Evolutionary conservation across 2,329 filamentous ascomycete species (phyloP).

Genomic region (Pseudogymnoascus sp.): DNA sequence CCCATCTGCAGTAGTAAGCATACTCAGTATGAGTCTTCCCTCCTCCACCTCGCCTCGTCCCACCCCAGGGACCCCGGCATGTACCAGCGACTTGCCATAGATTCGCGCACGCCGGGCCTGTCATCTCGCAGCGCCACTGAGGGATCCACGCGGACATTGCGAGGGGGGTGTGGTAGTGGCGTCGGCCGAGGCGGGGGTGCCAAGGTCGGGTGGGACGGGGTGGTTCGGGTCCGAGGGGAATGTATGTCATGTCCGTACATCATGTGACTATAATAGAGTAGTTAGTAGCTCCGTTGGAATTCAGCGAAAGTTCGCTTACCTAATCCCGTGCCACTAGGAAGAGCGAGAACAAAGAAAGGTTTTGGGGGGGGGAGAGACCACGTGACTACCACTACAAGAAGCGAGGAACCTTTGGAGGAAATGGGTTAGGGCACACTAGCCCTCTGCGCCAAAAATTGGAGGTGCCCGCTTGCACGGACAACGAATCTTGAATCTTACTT

Average conservation of each 20-base stretch:
- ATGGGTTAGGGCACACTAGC: conserved; percentile 6
- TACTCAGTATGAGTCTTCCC: background rate
- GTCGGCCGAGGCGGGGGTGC: background rate
- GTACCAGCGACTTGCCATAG: background rate
- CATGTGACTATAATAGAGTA: no score
- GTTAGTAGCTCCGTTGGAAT: background rate
- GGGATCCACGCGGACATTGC: background rate
- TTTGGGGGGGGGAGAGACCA: background rate
- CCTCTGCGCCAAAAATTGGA: background rate
- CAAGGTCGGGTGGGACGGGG: background rate
- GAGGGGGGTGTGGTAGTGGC: background rate
- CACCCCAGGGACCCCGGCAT: background rate
- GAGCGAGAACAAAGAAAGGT: no score
- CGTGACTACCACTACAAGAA: no score
- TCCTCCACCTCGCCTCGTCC: background rate
- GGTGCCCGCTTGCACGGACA: background rate
- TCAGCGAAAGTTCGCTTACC: background rate
- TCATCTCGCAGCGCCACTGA: background rate
- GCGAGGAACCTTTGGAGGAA: no score
- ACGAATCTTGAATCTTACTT: background rate
- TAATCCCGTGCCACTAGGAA: no score
- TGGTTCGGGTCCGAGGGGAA: background rate
- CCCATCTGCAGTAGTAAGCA: no score
- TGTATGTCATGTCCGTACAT: no score
- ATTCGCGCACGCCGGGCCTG: no score